Conservation (phyloP, 2,329 filamentous ascomycete species). For the Hypomyces rosellus region DNA sequence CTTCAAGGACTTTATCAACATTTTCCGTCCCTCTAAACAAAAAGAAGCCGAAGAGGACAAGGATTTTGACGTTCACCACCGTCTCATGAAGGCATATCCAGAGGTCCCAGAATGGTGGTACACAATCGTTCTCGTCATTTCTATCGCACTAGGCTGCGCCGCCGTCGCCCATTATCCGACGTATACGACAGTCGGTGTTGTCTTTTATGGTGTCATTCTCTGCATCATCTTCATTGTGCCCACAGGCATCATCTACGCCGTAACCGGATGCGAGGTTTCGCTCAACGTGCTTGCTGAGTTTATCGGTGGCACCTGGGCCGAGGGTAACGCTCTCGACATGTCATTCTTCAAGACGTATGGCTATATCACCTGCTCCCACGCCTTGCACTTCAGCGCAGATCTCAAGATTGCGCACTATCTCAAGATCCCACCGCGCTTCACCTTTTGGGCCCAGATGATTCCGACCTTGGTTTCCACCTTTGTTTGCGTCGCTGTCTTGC, state of each 20-base stretch:
- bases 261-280: conserved; percentile 35
- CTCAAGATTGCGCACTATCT: conserved; percentile 38
- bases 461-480: conserved; percentile 27
- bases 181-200: conserved; percentile 34
- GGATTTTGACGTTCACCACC: conserved; percentile 35
- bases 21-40: background rate
- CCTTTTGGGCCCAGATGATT: conserved; percentile 30
- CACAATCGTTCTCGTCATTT: conserved; percentile 23
- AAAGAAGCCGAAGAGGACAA: conserved; percentile 19
- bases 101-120: conserved; percentile 47
- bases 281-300: conserved; percentile 44
- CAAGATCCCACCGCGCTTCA: conserved; percentile 35
- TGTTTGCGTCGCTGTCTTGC: conserved; percentile 3
- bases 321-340: conserved; percentile 40
- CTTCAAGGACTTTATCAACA: conserved; percentile 2
- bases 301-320: conserved; percentile 36
- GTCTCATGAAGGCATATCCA: conserved; percentile 40
- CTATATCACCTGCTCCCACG: conserved; percentile 32
- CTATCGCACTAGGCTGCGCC: conserved; percentile 29
- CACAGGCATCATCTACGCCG: conserved; percentile 37
- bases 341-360: conserved; percentile 41
- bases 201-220: conserved; percentile 37
- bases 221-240: conserved; percentile 38
- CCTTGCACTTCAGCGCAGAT: conserved; percentile 34
- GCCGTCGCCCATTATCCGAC: conserved; percentile 34